A percentile compares a stretch with the other conserved stretches of the same genome.
These are phyloP conservation scores for Tuber aestivum DNA, from an alignment of 495 filamentous ascomycete species.

Conservation along the genomic window DNA sequence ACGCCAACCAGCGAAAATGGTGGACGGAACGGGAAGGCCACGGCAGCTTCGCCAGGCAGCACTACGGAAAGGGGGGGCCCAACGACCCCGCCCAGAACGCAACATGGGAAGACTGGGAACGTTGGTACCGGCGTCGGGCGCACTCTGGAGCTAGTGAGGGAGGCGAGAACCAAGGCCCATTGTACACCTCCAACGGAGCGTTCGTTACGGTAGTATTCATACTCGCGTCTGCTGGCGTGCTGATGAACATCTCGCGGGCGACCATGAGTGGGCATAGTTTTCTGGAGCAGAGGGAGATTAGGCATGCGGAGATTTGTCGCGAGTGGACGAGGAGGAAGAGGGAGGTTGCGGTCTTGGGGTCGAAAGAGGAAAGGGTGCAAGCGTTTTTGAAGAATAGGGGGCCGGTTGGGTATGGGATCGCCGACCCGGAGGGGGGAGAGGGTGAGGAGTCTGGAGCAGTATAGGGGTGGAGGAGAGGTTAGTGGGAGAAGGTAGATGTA, in stretches of 20 bases:
- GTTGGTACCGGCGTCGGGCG: constrained; percentile 59
- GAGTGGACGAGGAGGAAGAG: constrained; percentile 31
- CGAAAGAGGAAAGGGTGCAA: constrained; percentile 38
- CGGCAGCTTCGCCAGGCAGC: constrained; percentile 39
- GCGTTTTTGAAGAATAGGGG: constrained; percentile 38
- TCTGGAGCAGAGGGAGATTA: constrained; percentile 28
- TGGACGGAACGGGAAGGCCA: constrained; percentile 43
- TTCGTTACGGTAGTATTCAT: constrained; percentile 65
- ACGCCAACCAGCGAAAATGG: constrained; percentile 36
- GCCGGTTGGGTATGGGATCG: constrained; percentile 28
- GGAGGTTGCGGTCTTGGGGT: constrained; percentile 25
- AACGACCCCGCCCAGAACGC: constrained; percentile 69
- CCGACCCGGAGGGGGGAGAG: constrained; percentile 22
- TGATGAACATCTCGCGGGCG: constrained; percentile 36
- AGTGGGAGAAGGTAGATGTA: neutral
- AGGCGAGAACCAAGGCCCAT: constrained; percentile 50
- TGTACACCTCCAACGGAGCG: constrained; percentile 65
- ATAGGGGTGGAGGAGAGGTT: neutral
- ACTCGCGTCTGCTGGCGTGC: constrained; percentile 57
- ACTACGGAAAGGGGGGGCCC: constrained; percentile 50
- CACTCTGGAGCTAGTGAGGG: constrained; percentile 4
- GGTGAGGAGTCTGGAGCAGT: neutral
- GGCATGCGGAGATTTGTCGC: constrained; percentile 20
- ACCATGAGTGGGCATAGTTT: constrained; percentile 23
- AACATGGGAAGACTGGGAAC: constrained; percentile 99